These are phyloP conservation scores for Pleurotus cornucopiae DNA, from an alignment of 768 basidiomycete genomes.

Conservation along the genomic window DNA sequence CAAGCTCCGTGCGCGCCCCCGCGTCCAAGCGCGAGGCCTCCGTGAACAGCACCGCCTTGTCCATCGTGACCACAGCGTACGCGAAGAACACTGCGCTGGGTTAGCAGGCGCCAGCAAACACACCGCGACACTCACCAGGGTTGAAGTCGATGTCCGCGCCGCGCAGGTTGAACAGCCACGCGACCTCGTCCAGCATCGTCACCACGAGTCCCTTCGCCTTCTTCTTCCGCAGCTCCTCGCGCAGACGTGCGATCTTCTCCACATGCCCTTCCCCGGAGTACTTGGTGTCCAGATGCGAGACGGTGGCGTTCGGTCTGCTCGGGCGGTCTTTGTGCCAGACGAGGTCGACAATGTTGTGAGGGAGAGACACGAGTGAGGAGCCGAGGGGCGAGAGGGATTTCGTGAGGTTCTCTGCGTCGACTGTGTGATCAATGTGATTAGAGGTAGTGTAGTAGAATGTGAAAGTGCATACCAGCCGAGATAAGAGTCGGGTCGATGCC, in stretches of 20 bases:
- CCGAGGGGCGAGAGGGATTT: constrained; percentile 48
- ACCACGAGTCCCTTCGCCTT: constrained; percentile 73
- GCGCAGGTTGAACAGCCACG: constrained; percentile 91
- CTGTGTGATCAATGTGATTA: constrained; percentile 24
- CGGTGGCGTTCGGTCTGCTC: constrained; percentile 55
- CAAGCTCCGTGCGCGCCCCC: constrained; percentile 44
- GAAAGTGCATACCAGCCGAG: constrained; percentile 44
- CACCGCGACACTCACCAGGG: constrained; percentile 28
- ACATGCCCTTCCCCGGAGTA: constrained; percentile 60
- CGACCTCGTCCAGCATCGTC: constrained; percentile 90
- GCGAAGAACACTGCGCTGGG: constrained; percentile 75
- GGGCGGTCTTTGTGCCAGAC: constrained; percentile 75
- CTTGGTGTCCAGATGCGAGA: constrained; percentile 69
- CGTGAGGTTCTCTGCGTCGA: constrained; percentile 59
- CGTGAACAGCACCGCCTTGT: constrained; percentile 65
- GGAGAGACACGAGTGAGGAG: constrained; percentile 65
- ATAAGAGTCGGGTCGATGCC: constrained; percentile 84
- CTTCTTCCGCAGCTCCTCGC: constrained; percentile 61
- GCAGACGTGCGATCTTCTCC: constrained; percentile 64
- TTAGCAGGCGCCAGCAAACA: not conserved
- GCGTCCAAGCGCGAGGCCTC: constrained; percentile 48
- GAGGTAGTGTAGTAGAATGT: not conserved
- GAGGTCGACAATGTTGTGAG: constrained; percentile 70
- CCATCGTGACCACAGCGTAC: constrained; percentile 72
- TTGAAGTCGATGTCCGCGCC: constrained; percentile 92